phyloP scores from a whole-genome alignment of 169 alveolate species.

The Plasmodium berghei region DNA sequence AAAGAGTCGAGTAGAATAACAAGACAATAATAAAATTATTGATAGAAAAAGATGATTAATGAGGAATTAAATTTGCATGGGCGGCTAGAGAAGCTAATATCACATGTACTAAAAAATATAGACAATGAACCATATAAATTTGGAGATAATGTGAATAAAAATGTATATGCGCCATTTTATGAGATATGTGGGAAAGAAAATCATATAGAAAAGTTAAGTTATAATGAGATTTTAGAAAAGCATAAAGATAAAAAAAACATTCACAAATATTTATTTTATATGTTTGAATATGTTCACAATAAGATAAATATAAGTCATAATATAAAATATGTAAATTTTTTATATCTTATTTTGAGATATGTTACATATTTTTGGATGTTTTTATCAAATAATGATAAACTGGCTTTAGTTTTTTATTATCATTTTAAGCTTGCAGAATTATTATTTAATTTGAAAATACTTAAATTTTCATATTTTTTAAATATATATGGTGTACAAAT shows the following conservation, averaged over 20 bases:
- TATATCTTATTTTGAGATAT: constrained; percentile 54
- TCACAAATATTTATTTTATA: constrained; percentile 59
- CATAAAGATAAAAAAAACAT: constrained; percentile 43
- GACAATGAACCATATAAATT: constrained; percentile 27
- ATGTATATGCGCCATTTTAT: constrained; percentile 46
- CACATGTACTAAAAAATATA: constrained; percentile 39
- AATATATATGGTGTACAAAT: constrained; percentile 36
- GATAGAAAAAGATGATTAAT: constrained; percentile 11
- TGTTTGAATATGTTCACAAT: constrained; percentile 50
- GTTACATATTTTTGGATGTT: constrained; percentile 64
- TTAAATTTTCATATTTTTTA: constrained; percentile 47
- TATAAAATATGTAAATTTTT: constrained; percentile 50
- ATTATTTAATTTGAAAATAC: constrained; percentile 29
- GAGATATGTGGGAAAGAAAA: constrained; percentile 62
- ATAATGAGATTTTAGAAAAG: constrained; percentile 27
- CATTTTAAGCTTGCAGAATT: constrained; percentile 59
- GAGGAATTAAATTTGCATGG: constrained; percentile 14
- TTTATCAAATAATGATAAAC: constrained; percentile 48
- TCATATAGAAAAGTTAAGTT: constrained; percentile 30
- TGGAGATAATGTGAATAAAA: constrained; percentile 31
- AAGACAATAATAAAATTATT: too few species aligned
- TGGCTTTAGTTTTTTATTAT: constrained; percentile 56
- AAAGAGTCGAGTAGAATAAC: neutral
- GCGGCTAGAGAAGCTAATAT: constrained; percentile 47
- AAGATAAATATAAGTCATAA: constrained; percentile 34